Evolutionary conservation across 108 stramenopile species (phyloP).

Genomic region (Phaeodactylum tricornutum): DNA sequence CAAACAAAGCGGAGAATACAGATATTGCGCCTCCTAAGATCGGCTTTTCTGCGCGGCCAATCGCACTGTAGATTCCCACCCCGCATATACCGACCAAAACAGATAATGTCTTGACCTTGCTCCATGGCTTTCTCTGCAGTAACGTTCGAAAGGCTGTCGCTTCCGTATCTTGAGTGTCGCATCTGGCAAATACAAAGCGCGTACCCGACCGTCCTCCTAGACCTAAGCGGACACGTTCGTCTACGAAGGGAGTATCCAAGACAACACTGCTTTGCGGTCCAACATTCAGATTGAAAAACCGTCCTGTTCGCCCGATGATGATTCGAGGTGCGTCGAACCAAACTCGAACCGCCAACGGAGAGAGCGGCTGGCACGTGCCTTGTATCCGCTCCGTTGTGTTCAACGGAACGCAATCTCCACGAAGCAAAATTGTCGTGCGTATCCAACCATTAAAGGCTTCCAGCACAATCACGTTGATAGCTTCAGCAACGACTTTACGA

Average conservation of each 20-base stretch:
- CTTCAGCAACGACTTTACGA: conserved; percentile 35
- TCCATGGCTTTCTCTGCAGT: no score
- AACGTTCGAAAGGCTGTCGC: conserved; percentile 9
- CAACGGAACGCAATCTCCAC: conserved; percentile 61
- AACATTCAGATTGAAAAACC: conserved; percentile 22
- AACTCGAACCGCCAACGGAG: conserved; percentile 42
- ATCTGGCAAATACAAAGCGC: conserved; percentile 47
- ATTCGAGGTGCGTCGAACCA: conserved; percentile 67
- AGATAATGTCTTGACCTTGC: no score
- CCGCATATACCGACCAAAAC: no score
- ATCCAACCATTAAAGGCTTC: conserved; percentile 40
- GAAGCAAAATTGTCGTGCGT: conserved; percentile 36
- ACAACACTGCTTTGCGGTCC: conserved; percentile 59
- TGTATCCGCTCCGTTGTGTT: conserved; percentile 1
- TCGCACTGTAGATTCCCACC: no score
- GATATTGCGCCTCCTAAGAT: no score
- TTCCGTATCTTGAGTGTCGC: conserved; percentile 16
- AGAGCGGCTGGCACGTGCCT: conserved; percentile 12
- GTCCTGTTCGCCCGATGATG: conserved; percentile 22
- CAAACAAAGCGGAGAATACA: no score
- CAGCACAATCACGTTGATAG: conserved; percentile 55
- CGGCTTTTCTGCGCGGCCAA: no score
- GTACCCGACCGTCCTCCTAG: conserved; percentile 67
- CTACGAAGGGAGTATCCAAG: conserved; percentile 55
- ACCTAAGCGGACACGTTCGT: conserved; percentile 40